Conservation (phyloP, 352 stramenopile genomes). For the Pythium angustatum region DNA sequence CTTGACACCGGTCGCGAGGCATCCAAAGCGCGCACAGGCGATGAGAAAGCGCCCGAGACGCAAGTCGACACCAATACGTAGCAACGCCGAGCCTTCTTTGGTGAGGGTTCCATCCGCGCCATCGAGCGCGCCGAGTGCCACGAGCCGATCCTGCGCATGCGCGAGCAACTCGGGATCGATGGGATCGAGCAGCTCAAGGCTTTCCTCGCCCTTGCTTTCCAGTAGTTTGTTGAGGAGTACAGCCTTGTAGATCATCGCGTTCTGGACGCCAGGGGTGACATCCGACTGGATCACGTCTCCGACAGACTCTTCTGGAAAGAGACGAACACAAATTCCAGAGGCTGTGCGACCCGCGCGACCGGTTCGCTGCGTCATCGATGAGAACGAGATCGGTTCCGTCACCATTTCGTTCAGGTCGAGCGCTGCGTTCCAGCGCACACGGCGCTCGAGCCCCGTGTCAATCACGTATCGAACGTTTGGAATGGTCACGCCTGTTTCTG, state of each 20-base stretch:
- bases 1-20: conserved; percentile 26
- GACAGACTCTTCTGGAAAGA: conserved; percentile 18
- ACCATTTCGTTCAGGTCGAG: conserved; percentile 35
- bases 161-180: conserved; percentile 11
- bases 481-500: conserved; percentile 35
- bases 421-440: conserved; percentile 30
- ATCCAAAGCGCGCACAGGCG: conserved; percentile 27
- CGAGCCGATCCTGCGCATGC: conserved; percentile 10
- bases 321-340: conserved; percentile 30
- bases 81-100: conserved; percentile 17
- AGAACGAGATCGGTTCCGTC: conserved; percentile 23
- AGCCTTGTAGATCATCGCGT: conserved; percentile 36
- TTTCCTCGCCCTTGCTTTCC: neutral
- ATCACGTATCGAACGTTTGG: conserved; percentile 37
- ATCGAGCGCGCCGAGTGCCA: conserved; percentile 23
- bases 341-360: conserved; percentile 28
- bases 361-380: conserved; percentile 28
- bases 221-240: conserved; percentile 30
- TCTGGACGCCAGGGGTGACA: conserved; percentile 15
- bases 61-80: conserved; percentile 28
- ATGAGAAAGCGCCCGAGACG: conserved; percentile 32
- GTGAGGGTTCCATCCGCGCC: conserved; percentile 15
- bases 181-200: conserved; percentile 26
- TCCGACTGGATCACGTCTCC: conserved; percentile 6
- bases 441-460: conserved; percentile 34